Evolutionary conservation across 352 stramenopile genomes (phyloP).

Genomic region (Pythium guiyangense): DNA sequence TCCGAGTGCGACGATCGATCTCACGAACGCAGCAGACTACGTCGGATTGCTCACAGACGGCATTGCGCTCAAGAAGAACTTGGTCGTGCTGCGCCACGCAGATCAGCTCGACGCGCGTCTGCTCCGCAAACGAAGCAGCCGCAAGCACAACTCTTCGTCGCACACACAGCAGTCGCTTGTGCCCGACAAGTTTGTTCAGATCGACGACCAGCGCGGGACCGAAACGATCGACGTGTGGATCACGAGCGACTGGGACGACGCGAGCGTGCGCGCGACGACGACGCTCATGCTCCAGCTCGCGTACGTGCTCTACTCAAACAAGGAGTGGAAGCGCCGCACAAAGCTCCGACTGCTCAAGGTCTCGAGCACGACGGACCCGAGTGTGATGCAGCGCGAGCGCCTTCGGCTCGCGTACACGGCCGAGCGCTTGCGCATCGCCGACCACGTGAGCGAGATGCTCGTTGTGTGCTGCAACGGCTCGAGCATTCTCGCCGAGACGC

Average conservation of each 20-base stretch:
- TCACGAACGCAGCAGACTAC: conserved; percentile 23
- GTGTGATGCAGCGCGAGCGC: conserved; percentile 19
- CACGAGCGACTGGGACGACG: conserved; percentile 23
- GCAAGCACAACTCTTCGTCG: neutral
- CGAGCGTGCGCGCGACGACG: conserved; percentile 22
- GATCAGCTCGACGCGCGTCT: conserved; percentile 41
- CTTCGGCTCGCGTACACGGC: conserved; percentile 20
- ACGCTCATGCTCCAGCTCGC: conserved; percentile 44
- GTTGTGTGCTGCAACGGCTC: conserved; percentile 34
- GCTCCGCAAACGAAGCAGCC: conserved; percentile 17
- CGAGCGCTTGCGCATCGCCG: conserved; percentile 24
- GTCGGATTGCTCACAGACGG: conserved; percentile 42
- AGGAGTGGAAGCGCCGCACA: conserved; percentile 23
- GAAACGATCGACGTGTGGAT: conserved; percentile 65
- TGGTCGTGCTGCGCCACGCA: conserved; percentile 46
- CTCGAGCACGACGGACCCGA: conserved; percentile 14
- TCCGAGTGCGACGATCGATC: conserved; percentile 5
- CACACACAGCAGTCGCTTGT: neutral
- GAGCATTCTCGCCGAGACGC: conserved; percentile 24
- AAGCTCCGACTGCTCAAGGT: conserved; percentile 26
- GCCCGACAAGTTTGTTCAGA: conserved; percentile 6
- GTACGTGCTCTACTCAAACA: conserved; percentile 37
- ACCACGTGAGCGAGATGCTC: conserved; percentile 37
- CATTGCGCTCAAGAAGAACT: conserved; percentile 49
- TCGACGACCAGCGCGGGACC: conserved; percentile 9